These are phyloP conservation scores for Mucor saturninus DNA, from an alignment of 371 early-diverging fungal genomes.

Conservation along the genomic window DNA sequence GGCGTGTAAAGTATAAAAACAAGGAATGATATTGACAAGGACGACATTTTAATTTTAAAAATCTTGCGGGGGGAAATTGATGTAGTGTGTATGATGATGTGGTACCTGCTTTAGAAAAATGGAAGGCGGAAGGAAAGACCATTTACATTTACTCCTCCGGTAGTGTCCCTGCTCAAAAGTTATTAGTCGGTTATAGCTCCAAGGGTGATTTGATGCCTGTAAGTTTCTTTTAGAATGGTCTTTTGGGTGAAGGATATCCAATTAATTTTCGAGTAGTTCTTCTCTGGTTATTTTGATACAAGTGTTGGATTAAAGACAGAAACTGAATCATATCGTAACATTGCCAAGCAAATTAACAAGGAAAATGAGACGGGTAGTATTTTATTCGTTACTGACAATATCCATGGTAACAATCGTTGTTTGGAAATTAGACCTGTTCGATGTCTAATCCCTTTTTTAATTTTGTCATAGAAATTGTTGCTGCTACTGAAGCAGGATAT, in stretches of 20 bases:
- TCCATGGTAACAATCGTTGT: constrained; percentile 59
- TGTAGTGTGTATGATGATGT: constrained; percentile 86
- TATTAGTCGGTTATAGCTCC: constrained; percentile 82
- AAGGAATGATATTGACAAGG: no score
- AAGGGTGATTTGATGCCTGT: constrained; percentile 82
- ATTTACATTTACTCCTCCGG: constrained; percentile 96
- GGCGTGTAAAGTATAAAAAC: constrained; percentile 66
- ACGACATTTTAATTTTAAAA: neutral
- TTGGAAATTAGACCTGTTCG: no score
- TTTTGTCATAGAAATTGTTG: constrained; percentile 68
- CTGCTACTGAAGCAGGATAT: constrained; percentile 77
- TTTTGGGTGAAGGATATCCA: neutral
- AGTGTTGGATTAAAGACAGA: constrained; percentile 79
- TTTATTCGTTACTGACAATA: constrained; percentile 88
- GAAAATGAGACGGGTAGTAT: constrained; percentile 51
- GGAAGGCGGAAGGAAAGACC: constrained; percentile 63
- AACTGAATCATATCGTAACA: constrained; percentile 68
- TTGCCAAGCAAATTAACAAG: constrained; percentile 70
- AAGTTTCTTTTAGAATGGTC: constrained; percentile 15
- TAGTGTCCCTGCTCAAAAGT: constrained; percentile 90
- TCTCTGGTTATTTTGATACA: constrained; percentile 92
- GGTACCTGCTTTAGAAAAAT: constrained; percentile 69
- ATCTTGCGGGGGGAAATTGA: neutral
- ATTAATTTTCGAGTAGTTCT: constrained; percentile 48
- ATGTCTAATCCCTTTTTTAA: neutral